Evolutionary conservation across 1,139 yeast genomes (phyloP), one percentile per base, ranked within the genome.

Genomic region (Suhomyces taliae): DNA sequence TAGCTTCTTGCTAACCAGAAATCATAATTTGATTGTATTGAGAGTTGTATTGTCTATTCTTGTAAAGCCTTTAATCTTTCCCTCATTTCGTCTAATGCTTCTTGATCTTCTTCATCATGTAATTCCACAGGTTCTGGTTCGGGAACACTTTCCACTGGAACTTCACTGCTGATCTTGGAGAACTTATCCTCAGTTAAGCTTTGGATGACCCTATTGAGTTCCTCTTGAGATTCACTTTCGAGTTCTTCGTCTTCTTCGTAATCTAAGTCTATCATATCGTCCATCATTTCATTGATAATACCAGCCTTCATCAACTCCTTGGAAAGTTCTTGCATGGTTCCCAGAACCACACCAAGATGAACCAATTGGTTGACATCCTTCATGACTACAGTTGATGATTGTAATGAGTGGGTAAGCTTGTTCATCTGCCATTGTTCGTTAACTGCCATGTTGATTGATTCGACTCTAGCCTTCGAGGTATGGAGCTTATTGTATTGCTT

Each of bases 211-310:
- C 76, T 78, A 48, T 77, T 71, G 41, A 81, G 73, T 61, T 89
- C 95, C 36, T 83, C 89, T 54, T 85, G 90, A 2, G 86, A 85
- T 51, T 82, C 86, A 43, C 79, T 82, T 45, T 85, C 85, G 51
- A 82, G 78, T 41, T 60, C 64, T 49, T 85, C 89, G 37, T 76
- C 86, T 46, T 84, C 75, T 39, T 68, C 90, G 44, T 78, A 82
- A 37, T 85, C 74, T 46, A 79, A 69, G 52, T 91, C 98, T 49
- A 93, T 74, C 59, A 90, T 83, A 61, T 95, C 99, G 48, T 88
- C 90, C 66, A 91, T 84, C 98, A 95, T 93, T 62, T 95, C 99
- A 57, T 88, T 90, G 51, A 95, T 90, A 42, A 95, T 81, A 0
- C 99, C 99, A 4, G 96, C 83, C 64, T 87, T 88, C 81, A 88